phyloP scores from a whole-genome alignment of 108 stramenopile genomes.

The Cyclotella atomus region DNA sequence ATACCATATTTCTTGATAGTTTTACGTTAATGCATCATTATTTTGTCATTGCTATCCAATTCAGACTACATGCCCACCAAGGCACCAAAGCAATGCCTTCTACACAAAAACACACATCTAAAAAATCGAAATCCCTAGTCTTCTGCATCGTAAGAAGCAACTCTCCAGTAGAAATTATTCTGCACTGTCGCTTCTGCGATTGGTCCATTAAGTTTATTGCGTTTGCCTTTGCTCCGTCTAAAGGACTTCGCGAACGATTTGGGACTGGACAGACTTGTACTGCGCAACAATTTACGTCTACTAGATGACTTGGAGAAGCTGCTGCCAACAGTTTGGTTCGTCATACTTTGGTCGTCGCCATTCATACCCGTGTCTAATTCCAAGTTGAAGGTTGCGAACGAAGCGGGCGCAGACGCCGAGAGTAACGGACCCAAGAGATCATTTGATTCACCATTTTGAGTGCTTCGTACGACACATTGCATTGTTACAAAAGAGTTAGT shows the following conservation, averaged over 20 bases:
- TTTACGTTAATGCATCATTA: too few relatives aligned
- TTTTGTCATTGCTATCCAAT: too few relatives aligned
- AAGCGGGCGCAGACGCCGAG: neutral
- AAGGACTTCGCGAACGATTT: neutral
- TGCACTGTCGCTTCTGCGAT: too few relatives aligned
- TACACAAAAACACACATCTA: too few relatives aligned
- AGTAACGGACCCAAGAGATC: neutral
- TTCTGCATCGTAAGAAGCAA: too few relatives aligned
- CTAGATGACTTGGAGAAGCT: neutral
- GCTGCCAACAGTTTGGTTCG: neutral
- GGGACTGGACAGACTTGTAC: neutral
- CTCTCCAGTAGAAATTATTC: too few relatives aligned
- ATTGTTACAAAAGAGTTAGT: conserved; percentile 24
- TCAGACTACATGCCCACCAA: too few relatives aligned
- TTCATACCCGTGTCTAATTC: neutral
- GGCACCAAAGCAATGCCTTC: too few relatives aligned
- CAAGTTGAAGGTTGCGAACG: neutral
- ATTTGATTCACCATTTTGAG: neutral
- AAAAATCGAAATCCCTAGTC: too few relatives aligned
- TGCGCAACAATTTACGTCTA: neutral
- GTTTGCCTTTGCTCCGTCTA: too few relatives aligned
- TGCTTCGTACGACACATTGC: neutral
- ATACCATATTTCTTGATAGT: too few relatives aligned
- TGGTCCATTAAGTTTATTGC: too few relatives aligned
- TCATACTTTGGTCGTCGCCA: neutral